phyloP scores from a whole-genome alignment of 1,139 yeast species.

The Blastobotrys buckinghamii region DNA sequence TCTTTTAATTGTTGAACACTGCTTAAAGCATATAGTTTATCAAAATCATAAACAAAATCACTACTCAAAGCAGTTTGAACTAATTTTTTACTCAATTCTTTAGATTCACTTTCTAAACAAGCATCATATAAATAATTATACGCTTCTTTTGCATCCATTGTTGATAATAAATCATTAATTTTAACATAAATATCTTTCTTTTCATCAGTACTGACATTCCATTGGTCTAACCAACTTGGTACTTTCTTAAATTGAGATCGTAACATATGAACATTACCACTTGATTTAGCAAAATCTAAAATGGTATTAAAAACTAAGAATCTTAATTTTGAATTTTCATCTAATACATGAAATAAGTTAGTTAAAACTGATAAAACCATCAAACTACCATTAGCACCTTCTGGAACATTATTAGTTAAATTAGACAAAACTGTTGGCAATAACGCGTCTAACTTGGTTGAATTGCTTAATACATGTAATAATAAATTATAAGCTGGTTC shows the following conservation, averaged over 20 bases:
- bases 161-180: conserved; percentile 26
- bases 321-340: conserved; percentile 29
- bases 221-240: conserved; percentile 36
- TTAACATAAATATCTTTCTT: conserved; percentile 27
- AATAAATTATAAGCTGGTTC: conserved; percentile 39
- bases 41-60: conserved; percentile 31
- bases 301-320: conserved; percentile 32
- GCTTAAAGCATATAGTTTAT: conserved; percentile 30
- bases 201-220: conserved; percentile 30
- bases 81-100: conserved; percentile 25
- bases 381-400: conserved; percentile 28
- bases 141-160: conserved; percentile 25
- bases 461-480: conserved; percentile 34
- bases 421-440: conserved; percentile 31
- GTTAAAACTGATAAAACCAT: conserved; percentile 35
- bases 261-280: conserved; percentile 32
- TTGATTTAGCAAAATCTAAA: conserved; percentile 31
- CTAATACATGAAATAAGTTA: conserved; percentile 38
- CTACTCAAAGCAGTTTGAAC: conserved; percentile 27
- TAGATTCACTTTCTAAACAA: conserved; percentile 19
- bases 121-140: conserved; percentile 30
- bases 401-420: conserved; percentile 28
- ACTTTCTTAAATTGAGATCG: conserved; percentile 35
- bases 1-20: conserved; percentile 29
- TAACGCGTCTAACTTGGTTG: conserved; percentile 31